Percentiles rank a stretch among this genome's conserved stretches.
phyloP scores from a whole-genome alignment of 1,284 basidiomycete species.

The Omphalotus olearius region DNA sequence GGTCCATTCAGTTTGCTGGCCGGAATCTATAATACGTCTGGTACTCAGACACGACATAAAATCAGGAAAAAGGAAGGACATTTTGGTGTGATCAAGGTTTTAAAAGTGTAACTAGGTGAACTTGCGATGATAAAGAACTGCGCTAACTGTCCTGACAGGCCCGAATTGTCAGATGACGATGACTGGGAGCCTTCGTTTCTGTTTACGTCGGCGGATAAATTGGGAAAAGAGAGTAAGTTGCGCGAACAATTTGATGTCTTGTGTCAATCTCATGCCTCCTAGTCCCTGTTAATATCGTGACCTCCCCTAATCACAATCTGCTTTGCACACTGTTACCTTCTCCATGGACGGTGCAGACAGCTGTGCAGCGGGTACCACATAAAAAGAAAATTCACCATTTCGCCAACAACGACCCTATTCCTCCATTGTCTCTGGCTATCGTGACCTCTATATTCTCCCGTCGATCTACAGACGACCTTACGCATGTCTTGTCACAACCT shows the following conservation, averaged over 20 bases:
- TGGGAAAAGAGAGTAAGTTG: conserved; percentile 45
- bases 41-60: conserved; percentile 29
- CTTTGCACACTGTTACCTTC: conserved; percentile 48
- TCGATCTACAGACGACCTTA: conserved; percentile 48
- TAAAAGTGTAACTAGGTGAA: conserved; percentile 48
- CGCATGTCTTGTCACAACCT: conserved; percentile 43
- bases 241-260: not conserved
- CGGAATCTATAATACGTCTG: conserved; percentile 41
- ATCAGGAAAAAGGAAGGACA: conserved; percentile 31
- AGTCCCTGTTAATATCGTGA: conserved; percentile 43
- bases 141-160: conserved; percentile 31
- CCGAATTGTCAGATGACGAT: conserved; percentile 47
- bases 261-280: conserved; percentile 5
- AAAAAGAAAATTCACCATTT: not conserved
- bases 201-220: conserved; percentile 33
- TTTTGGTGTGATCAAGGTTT: conserved; percentile 42
- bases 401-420: conserved; percentile 17
- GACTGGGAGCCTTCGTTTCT: conserved; percentile 47
- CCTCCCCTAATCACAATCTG: conserved; percentile 56
- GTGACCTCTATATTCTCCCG: conserved; percentile 41
- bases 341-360: conserved; percentile 32
- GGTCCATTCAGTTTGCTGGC: conserved; percentile 31
- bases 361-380: conserved; percentile 22
- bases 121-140: not conserved
- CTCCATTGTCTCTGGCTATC: conserved; percentile 31